Evolutionary conservation across 1,284 basidiomycete genomes (phyloP), one percentile per base, ranked within the genome.

Genomic region (Ustilago shanxiensis): DNA sequence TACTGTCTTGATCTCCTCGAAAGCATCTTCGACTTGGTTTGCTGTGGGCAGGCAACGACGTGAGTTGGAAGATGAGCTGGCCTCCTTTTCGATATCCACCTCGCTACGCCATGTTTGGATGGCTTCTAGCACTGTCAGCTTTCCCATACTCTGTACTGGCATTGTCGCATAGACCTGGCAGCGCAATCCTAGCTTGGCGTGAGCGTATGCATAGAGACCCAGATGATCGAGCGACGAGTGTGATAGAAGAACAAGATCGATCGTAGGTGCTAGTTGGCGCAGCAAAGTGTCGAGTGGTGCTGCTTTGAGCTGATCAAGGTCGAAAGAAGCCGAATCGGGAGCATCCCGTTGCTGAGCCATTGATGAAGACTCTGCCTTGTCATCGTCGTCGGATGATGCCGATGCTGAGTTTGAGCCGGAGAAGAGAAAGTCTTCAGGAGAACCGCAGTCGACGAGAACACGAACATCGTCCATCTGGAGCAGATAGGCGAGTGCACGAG

Each of bases 161-260:
- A 99, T 90, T 0, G 96, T 97, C 0, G 94, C 93, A 86, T 98
- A 99, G n/a, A 95, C 91, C 10, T 95, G 95, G 47, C 95, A 95
- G 58, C 90, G 92, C 44, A 99, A 89, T 20, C 92, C 93, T 91
- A 95, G 95, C 81, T 91, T 89, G 6, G 95, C 90, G 80, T 93
- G 90, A 0, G 95, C 95, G 86, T 94, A 98, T 7, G 95, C 91
- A 85, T 94, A 97, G 20, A 99, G 88, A 8, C 95, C 96, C 20
- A 93, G 89, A 83, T 97, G 95, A 3, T 90, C 89, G 10, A 97
- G 89, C 73, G 96, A 94, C 0, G 95, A 95, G 88, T 99, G 95
- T 0, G 95, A 98, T 59, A 99, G 89, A 22, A 97, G 89, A 35
- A 95, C 93, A 39, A 96, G 90, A 87, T 95, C 93, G 77, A 96